These are phyloP conservation scores for Cutaneotrichosporon daszewskae DNA, from an alignment of 1,284 basidiomycete species.

Conservation along the genomic window DNA sequence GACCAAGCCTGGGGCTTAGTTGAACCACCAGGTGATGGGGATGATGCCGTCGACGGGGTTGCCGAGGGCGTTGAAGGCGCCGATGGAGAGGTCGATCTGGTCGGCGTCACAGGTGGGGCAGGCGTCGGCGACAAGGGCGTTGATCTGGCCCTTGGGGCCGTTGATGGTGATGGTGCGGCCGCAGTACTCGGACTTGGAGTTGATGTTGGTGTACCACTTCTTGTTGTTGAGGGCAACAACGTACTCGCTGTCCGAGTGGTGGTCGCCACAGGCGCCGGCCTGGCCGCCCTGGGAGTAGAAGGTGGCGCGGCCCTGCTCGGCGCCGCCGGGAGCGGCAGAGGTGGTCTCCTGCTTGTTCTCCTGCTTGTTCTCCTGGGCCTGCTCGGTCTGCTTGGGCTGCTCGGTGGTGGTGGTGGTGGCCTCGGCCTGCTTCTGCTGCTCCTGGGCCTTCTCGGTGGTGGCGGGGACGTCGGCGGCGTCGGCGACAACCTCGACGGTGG, in stretches of 20 bases:
- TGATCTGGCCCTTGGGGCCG: constrained; percentile 42
- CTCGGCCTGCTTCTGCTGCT: neutral
- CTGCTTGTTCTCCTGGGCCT: constrained; percentile 1
- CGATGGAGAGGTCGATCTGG: constrained; percentile 68
- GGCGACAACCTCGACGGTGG: constrained; percentile 17
- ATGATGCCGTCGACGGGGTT: constrained; percentile 56
- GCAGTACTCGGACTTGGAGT: constrained; percentile 20
- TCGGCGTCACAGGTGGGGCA: constrained; percentile 72
- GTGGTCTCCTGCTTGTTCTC: neutral
- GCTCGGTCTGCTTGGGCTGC: neutral
- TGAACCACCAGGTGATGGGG: constrained; percentile 52
- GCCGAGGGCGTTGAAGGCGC: neutral
- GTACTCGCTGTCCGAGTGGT: constrained; percentile 60
- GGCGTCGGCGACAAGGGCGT: constrained; percentile 65
- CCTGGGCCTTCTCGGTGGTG: neutral
- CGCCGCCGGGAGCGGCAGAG: neutral
- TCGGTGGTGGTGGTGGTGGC: constrained; percentile 13
- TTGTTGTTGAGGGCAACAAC: constrained; percentile 56
- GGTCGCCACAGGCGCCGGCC: constrained; percentile 58
- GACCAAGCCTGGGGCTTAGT: constrained; percentile 22
- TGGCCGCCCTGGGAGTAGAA: constrained; percentile 64
- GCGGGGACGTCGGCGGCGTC: constrained; percentile 3
- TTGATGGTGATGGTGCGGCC: constrained; percentile 21
- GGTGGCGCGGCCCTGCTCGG: constrained; percentile 46
- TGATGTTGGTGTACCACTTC: constrained; percentile 29